Evolutionary conservation across 208 protist species (phyloP), one percentile per base, ranked within the genome.

Genomic region (Naegleria gruberi): DNA sequence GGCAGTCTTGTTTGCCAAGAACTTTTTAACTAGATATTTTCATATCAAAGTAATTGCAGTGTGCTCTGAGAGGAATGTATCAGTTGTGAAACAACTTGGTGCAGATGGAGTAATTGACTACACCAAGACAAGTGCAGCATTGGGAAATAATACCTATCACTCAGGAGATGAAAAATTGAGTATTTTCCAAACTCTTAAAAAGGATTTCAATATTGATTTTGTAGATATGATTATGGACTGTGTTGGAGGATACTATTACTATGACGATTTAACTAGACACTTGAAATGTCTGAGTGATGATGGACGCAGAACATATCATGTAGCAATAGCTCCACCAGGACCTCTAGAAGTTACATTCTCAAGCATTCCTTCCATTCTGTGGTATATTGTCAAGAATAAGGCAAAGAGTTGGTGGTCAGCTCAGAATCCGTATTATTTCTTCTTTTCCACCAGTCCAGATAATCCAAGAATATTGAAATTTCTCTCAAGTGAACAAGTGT

Each of bases 31-130:
- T 65, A 10, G 51, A 65, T 65, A 57, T 26, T 55, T 87, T 0
- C 2, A 23, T 40, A 19, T 65, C 51, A 55, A 65, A 19, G 2
- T 65, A 4, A 23, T 65, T 65, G 51, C 51, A 23, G 51, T 65
- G 51, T 65, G 51, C 30, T 43, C 42, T 1, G 43, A 15, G 41
- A 47, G 17, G 42, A 86, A 86, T 46, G 43, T 30, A 47, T 1
- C 1, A 5, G 3, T 17, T n/a, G 82, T 86, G 0, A 46, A 42
- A 46, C 8, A 46, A 17, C 41, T 86, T 7, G 82, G 82, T 47
- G 82, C 82, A 0, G 41, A 86, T 86, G 41, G 8, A 3, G 82
- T 86, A 40, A 46, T 86, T 46, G 82, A 86, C n/a, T 86, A 86
- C 41, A 46, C 17, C 40, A 86, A 86, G 19, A 40, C 51, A 23